These are phyloP conservation scores for Trypanosoma rangeli DNA, from an alignment of 208 protist genomes.

Conservation along the genomic window DNA sequence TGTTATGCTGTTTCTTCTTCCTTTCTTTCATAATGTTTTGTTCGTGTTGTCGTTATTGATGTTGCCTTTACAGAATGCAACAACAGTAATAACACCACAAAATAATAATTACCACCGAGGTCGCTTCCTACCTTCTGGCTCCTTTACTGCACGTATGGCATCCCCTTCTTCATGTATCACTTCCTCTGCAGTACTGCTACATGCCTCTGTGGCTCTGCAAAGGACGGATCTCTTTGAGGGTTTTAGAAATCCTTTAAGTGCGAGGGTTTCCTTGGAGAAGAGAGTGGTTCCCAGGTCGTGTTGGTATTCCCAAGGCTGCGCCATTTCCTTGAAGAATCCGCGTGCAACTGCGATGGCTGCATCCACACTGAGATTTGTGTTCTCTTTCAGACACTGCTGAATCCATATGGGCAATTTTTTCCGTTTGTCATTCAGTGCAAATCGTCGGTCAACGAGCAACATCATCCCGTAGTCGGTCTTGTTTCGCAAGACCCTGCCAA, in stretches of 20 bases:
- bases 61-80: not conserved
- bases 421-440: conserved; percentile 94
- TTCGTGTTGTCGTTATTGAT: not conserved
- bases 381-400: conserved; percentile 86
- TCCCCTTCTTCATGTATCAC: conserved; percentile 24
- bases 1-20: not conserved
- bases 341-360: conserved; percentile 87
- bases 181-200: not conserved
- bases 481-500: conserved; percentile 98
- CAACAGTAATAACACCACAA: not conserved
- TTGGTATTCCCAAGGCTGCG: conserved; percentile 91
- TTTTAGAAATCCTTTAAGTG: conserved; percentile 26
- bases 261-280: conserved; percentile 46
- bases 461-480: conserved; percentile 99
- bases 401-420: conserved; percentile 93
- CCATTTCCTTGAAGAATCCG: conserved; percentile 95
- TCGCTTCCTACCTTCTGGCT: conserved; percentile 43
- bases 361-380: conserved; percentile 91
- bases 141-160: conserved; percentile 47
- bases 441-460: conserved; percentile 98
- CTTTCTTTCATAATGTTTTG: conserved; percentile 4
- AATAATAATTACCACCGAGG: conserved; percentile 22
- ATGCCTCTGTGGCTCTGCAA: conserved; percentile 3
- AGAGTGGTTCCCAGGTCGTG: conserved; percentile 87
- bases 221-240: conserved; percentile 12